Conservation (phyloP, 2,329 filamentous ascomycete species). For the Colletotrichum lini region DNA sequence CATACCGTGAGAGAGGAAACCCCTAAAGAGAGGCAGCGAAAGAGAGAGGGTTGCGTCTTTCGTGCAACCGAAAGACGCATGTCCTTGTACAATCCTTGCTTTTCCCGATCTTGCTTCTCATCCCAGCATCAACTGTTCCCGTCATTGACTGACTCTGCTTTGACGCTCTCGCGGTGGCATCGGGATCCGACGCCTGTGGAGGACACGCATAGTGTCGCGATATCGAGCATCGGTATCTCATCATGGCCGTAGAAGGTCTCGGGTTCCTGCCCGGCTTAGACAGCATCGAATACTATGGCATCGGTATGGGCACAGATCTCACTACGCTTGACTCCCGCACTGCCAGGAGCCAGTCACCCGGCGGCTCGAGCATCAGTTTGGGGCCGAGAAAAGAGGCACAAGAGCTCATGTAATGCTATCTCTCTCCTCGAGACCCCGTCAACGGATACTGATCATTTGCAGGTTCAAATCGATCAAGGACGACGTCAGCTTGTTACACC, state of each 20-base stretch:
- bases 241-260: background rate
- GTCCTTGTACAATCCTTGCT: constrained; percentile 18
- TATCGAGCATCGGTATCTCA: background rate
- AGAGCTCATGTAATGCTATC: background rate
- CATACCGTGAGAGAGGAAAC: background rate
- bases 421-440: background rate
- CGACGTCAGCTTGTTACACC: background rate
- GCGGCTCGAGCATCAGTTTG: constrained; percentile 15
- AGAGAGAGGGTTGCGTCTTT: background rate
- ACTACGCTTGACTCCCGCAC: background rate
- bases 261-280: constrained; percentile 13
- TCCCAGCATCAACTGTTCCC: background rate
- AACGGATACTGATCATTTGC: background rate
- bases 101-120: constrained; percentile 3
- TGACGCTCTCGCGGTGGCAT: background rate
- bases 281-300: constrained; percentile 17
- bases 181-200: background rate
- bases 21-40: background rate
- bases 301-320: constrained; percentile 17
- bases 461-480: background rate
- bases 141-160: background rate
- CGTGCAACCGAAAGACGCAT: constrained; percentile 4
- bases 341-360: constrained; percentile 2
- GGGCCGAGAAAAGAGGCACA: background rate
- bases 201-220: background rate